These are phyloP conservation scores for Zygosaccharomyces lentus DNA, from an alignment of 805 yeast genomes.

Conservation along the genomic window DNA sequence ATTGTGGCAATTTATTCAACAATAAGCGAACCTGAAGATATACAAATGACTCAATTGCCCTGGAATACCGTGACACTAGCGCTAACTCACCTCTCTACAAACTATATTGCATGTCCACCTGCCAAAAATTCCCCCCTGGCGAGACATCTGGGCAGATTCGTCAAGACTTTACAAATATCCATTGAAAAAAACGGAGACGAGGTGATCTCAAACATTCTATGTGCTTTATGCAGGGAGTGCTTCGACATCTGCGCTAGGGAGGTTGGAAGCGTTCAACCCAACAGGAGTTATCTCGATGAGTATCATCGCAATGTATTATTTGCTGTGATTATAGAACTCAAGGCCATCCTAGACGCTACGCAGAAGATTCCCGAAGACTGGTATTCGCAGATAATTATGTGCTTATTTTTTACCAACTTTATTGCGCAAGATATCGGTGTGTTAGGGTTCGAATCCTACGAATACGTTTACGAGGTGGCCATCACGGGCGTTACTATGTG, in stretches of 20 bases:
- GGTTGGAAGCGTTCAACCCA: conserved; percentile 6
- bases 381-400: conserved; percentile 16
- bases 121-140: conserved; percentile 6
- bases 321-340: conserved; percentile 18
- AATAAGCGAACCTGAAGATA: conserved; percentile 9
- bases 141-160: conserved; percentile 21
- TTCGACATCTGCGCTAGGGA: conserved; percentile 17
- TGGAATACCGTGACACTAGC: conserved; percentile 18
- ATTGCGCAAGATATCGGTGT: conserved; percentile 24
- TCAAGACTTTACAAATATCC: conserved; percentile 20
- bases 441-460: conserved; percentile 28
- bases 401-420: conserved; percentile 24
- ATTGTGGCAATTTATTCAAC: conserved; percentile 16
- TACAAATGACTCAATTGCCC: conserved; percentile 7
- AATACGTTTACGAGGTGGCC: conserved; percentile 22
- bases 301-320: conserved; percentile 22
- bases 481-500: conserved; percentile 12
- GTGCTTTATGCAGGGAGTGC: conserved; percentile 11
- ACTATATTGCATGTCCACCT: conserved; percentile 9
- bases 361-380: conserved; percentile 7
- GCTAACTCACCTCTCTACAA: conserved; percentile 12
- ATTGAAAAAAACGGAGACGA: conserved; percentile 6
- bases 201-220: conserved; percentile 8
- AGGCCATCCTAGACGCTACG: conserved; percentile 15
- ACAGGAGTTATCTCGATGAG: conserved; percentile 14